Evolutionary conservation across 768 basidiomycete genomes (phyloP).

Genomic region (Leccinum rimulosum): DNA sequence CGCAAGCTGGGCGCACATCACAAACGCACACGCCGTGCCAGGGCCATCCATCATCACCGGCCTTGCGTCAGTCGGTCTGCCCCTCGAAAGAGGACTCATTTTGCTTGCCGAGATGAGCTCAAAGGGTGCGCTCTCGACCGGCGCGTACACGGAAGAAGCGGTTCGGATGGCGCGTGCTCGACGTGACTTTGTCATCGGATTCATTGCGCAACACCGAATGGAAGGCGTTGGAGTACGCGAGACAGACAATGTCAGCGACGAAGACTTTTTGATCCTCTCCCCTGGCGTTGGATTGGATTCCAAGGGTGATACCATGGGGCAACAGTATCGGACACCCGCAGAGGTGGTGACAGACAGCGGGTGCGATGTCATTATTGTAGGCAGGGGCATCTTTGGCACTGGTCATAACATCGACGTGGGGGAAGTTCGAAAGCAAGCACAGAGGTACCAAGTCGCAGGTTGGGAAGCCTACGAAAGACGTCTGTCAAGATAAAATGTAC

Average conservation of each 20-base stretch:
- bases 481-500: slow-evolving; percentile 13
- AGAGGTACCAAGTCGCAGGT: slow-evolving; percentile 79
- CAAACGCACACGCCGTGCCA: slow-evolving; percentile 94
- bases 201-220: slow-evolving; percentile 88
- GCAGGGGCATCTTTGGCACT: slow-evolving; percentile 87
- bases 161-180: slow-evolving; percentile 84
- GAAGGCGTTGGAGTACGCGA: slow-evolving; percentile 51
- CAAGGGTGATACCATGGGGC: slow-evolving; percentile 84
- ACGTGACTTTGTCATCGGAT: slow-evolving; percentile 90
- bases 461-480: slow-evolving; percentile 88
- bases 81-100: slow-evolving; percentile 79
- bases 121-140: slow-evolving; percentile 78
- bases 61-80: slow-evolving; percentile 80
- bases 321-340: slow-evolving; percentile 90
- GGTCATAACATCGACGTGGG: slow-evolving; percentile 38
- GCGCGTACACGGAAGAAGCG: slow-evolving; percentile 78
- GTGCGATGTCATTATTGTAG: slow-evolving; percentile 97
- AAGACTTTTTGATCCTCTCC: slow-evolving; percentile 89
- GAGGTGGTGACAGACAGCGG: slow-evolving; percentile 80
- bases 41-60: slow-evolving; percentile 96
- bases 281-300: slow-evolving; percentile 87
- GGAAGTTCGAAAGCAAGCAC: slow-evolving; percentile 61
- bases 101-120: slow-evolving; percentile 97
- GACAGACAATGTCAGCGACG: slow-evolving; percentile 37
- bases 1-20: slow-evolving; percentile 93